Evolutionary conservation across 768 basidiomycete species (phyloP), one percentile per base, ranked within the genome.

Genomic region (Peribolospora kevripleyi): DNA sequence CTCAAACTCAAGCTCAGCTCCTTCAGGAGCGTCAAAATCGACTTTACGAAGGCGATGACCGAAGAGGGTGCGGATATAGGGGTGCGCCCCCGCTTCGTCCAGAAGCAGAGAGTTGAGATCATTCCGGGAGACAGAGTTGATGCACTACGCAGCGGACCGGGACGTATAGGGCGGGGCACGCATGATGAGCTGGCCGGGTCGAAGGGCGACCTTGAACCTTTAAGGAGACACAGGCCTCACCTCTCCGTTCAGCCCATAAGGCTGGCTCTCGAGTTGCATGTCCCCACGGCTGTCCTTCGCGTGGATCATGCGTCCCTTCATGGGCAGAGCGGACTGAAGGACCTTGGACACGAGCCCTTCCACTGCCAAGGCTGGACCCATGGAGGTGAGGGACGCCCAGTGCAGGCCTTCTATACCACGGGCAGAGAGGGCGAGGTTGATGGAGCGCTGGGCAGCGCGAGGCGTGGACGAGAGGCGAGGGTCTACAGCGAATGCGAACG

Each of bases 301-400:
- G 70, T 97, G 91, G 60, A 97, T 85, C 86, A 95, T 91, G 52
- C 91, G 76, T 48, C 87, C 90, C 62, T 75, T 78, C 87, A 97
- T 90, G 61, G 88, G 88, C 68, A 95, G 88, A 46, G 80, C 81
- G 40, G 77, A 73, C 61, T 78, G 70, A 62, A 91, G 68, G 64
- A 90, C 81, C 58, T 78, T 73, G 54, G 76, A 72, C 37, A 82
- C 77, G 59, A 77, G 70, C 43, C 71, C 74, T 46, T 77, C 71
- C 4, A 42, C 37, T 39, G 14, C 48, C 39, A 55, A 42, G 7
- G 36, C n/a, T 6, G 37, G 38, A 50, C 47, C 7, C 38, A 4
- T 5, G 8, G 39, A 25, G 25, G 0, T 66, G 66, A 69, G 90
- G 82, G 59, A 98, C 75, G 54, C 79, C 77, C 62, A 25, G 25